Base-by-base conservation (phyloP, 192 early-diverging fungal species). In the Podila horticola region DNA sequence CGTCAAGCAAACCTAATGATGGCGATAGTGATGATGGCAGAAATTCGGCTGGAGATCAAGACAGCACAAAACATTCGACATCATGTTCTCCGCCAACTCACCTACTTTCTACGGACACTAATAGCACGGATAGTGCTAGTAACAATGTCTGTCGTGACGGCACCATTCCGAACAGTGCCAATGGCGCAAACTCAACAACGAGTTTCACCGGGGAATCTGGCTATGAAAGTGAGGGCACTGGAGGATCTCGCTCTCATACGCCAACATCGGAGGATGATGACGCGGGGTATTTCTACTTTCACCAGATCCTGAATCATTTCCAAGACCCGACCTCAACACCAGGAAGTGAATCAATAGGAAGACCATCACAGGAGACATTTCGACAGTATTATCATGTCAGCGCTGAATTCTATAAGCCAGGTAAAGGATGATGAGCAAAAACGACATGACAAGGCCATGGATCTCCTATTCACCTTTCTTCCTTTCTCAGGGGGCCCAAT, bases 351-450 rank as follows among this genome's bases (percentile, higher is more conserved):
- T 45, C 41, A 45, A 13, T 15, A 45, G 41, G 41, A 45, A 45
- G 41, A 45, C 15, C 41, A 17, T 3, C 13, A 10, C 70, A 38
- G 5, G 19, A 13, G 28, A 72, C 70, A 15, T 79, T 79, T 30
- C 64, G 70, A 15, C 76, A 79, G 31, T 64, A 68, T 29, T 79
- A 79, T 34, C 66, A 68, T 48, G 51, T 79, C 66, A 79, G 45
- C 36, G 19, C 17, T 29, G 70, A 79, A 41, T 79, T 72, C 50
- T 79, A 79, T 41, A 79, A 79, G 41, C 76, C 76, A 79, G 69
- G 76, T 79, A 63, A 12, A 31, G 4, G 15, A 3, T 45, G 13
- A 45, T 17, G 41, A 41, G 38, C 9, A 7, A 45, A 45, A 4
- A n/a, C n/a, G 13, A 41, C 9, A 41, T 31, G 11, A n/a, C 9